A percentile compares a stretch with the other conserved stretches of the same genome.
phyloP scores from a whole-genome alignment of 2,329 filamentous ascomycete species.

The Arachnopeziza araneosa region DNA sequence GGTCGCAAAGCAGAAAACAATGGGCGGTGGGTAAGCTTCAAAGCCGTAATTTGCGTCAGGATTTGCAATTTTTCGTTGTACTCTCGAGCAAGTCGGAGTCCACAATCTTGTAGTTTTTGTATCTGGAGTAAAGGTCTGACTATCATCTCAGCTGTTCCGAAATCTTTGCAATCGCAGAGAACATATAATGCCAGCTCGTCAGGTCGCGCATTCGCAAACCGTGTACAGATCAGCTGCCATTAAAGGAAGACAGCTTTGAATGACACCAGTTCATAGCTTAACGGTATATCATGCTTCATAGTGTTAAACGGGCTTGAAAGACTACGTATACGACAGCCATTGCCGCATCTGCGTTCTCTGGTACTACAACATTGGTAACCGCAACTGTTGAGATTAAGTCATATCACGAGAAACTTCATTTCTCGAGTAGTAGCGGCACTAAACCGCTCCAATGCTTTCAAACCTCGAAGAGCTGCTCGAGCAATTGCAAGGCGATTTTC shows the following conservation, averaged over 20 bases:
- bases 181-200: conserved; percentile 5
- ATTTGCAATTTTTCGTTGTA: conserved; percentile 4
- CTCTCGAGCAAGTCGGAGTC: conserved; percentile 4
- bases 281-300: not conserved
- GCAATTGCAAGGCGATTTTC: conserved; percentile 1
- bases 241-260: not conserved
- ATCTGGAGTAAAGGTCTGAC: conserved; percentile 4
- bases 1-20: not conserved
- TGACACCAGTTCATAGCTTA: not conserved
- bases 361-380: not conserved
- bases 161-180: conserved; percentile 4
- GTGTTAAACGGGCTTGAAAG: not conserved
- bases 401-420: conserved; percentile 2
- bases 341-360: conserved; percentile 1
- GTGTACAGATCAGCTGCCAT: conserved; percentile 5
- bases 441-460: conserved; percentile 1
- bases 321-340: not conserved
- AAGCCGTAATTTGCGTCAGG: conserved; percentile 2
- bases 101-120: conserved; percentile 3
- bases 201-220: conserved; percentile 3
- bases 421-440: not conserved
- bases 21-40: not conserved
- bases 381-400: conserved; percentile 1
- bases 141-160: conserved; percentile 3
- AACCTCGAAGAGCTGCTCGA: not conserved